These are phyloP conservation scores for Cryptosporidium tyzzeri DNA, from an alignment of 169 alveolate species.

Conservation along the genomic window DNA sequence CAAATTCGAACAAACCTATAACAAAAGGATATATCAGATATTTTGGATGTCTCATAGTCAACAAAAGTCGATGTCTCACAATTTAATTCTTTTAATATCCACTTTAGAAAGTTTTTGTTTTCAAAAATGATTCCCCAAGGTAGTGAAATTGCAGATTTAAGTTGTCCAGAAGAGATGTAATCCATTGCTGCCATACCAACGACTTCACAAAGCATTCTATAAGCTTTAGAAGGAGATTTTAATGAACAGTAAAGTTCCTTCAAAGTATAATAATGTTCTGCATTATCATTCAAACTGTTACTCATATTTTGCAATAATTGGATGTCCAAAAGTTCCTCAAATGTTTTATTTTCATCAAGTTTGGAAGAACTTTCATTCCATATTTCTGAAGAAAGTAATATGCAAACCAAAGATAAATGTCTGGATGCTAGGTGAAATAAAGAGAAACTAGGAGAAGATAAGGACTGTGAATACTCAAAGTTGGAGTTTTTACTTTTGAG, in stretches of 20 bases:
- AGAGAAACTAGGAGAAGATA: conserved; percentile 21
- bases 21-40: conserved; percentile 52
- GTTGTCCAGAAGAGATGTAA: conserved; percentile 53
- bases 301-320: background rate
- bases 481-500: background rate
- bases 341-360: background rate
- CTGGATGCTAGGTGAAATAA: conserved; percentile 50
- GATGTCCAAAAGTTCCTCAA: background rate
- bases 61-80: conserved; percentile 2
- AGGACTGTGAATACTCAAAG: background rate
- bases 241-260: conserved; percentile 7
- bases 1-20: conserved; percentile 59
- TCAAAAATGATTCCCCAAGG: conserved; percentile 73
- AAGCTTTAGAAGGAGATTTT: conserved; percentile 41
- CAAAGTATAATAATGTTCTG: conserved; percentile 12
- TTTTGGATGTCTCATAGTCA: background rate
- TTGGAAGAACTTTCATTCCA: conserved; percentile 18
- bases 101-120: conserved; percentile 8
- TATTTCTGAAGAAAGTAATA: conserved; percentile 14
- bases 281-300: background rate
- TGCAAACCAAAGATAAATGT: conserved; percentile 32
- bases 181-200: conserved; percentile 70
- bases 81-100: conserved; percentile 35
- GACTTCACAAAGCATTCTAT: conserved; percentile 62
- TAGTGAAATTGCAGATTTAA: conserved; percentile 46